A percentile compares a stretch with the other conserved stretches of the same genome.
phyloP scores from a whole-genome alignment of 352 stramenopile species.

The Globisporangium paddicum region DNA sequence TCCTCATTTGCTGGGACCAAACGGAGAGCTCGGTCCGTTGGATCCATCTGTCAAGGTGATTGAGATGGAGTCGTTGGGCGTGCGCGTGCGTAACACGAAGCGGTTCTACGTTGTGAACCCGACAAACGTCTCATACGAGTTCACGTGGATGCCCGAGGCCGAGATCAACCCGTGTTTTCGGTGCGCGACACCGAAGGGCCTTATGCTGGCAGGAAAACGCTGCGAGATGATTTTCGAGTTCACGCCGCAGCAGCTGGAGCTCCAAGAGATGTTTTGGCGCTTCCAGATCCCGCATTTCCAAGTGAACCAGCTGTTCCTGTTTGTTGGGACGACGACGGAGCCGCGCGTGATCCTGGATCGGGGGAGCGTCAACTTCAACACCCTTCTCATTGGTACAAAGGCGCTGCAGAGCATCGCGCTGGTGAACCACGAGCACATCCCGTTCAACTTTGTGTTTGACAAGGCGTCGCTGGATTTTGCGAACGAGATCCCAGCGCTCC shows the following conservation, averaged over 20 bases:
- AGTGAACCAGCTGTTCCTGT: conserved; percentile 89
- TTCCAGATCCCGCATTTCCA: conserved; percentile 89
- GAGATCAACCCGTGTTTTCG: conserved; percentile 81
- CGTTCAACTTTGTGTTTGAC: conserved; percentile 95
- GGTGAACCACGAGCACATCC: conserved; percentile 90
- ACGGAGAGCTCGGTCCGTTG: conserved; percentile 74
- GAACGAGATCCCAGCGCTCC: conserved; percentile 70
- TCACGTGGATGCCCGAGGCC: conserved; percentile 83
- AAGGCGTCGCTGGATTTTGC: conserved; percentile 79
- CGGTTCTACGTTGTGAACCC: conserved; percentile 94
- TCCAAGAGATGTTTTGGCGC: conserved; percentile 91
- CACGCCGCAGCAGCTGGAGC: conserved; percentile 84
- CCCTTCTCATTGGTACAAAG: conserved; percentile 87
- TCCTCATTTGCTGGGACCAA: conserved; percentile 68
- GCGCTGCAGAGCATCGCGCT: conserved; percentile 85
- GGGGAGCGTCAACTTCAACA: conserved; percentile 91
- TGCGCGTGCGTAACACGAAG: conserved; percentile 88
- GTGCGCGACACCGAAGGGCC: conserved; percentile 86
- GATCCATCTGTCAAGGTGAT: conserved; percentile 88
- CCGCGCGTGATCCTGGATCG: conserved; percentile 86
- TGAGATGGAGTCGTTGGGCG: conserved; percentile 90
- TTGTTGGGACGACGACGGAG: conserved; percentile 90
- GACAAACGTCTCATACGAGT: conserved; percentile 93
- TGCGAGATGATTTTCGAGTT: conserved; percentile 97
- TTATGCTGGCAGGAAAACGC: conserved; percentile 90